Evolutionary conservation across 2,329 filamentous ascomycete genomes (phyloP).

Genomic region (Chaetomiaceae sp.): DNA sequence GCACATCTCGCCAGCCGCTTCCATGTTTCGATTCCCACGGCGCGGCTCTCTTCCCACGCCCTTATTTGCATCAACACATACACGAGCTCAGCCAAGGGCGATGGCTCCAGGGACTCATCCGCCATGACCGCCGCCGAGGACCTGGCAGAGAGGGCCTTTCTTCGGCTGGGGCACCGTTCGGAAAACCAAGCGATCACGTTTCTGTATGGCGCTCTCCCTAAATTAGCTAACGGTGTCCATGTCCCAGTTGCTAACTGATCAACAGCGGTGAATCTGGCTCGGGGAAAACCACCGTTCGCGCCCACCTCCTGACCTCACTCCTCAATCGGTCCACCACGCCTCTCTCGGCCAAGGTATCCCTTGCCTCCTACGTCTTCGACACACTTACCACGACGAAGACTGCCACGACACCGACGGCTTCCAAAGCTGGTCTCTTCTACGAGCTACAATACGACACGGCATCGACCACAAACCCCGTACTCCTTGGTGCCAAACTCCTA

Average conservation of each 20-base stretch:
- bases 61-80: slow-evolving; percentile 94
- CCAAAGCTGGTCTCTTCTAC: slow-evolving; percentile 91
- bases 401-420: slow-evolving; percentile 88
- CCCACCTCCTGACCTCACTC: slow-evolving; percentile 79
- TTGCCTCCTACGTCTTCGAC: slow-evolving; percentile 93
- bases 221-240: no score
- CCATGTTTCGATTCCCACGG: slow-evolving; percentile 84
- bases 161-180: slow-evolving; percentile 77
- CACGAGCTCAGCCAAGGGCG: slow-evolving; percentile 73
- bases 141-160: slow-evolving; percentile 79
- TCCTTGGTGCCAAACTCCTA: slow-evolving; percentile 91
- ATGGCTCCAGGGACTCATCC: slow-evolving; percentile 88
- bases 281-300: slow-evolving; percentile 91
- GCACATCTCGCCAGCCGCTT: slow-evolving; percentile 84
- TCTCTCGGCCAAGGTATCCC: slow-evolving; percentile 85
- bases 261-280: slow-evolving; percentile 87
- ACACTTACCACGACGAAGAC: slow-evolving; percentile 96
- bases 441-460: slow-evolving; percentile 96
- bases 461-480: slow-evolving; percentile 73
- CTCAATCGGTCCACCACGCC: slow-evolving; percentile 89
- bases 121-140: slow-evolving; percentile 91
- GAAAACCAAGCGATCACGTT: slow-evolving; percentile 94
- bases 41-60: slow-evolving; percentile 83
- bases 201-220: slow-evolving; percentile 60
- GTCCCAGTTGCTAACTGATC: slow-evolving; percentile 28